Evolutionary conservation across 1,284 basidiomycete species (phyloP).

Genomic region (Coniferiporia sulphurascens): DNA sequence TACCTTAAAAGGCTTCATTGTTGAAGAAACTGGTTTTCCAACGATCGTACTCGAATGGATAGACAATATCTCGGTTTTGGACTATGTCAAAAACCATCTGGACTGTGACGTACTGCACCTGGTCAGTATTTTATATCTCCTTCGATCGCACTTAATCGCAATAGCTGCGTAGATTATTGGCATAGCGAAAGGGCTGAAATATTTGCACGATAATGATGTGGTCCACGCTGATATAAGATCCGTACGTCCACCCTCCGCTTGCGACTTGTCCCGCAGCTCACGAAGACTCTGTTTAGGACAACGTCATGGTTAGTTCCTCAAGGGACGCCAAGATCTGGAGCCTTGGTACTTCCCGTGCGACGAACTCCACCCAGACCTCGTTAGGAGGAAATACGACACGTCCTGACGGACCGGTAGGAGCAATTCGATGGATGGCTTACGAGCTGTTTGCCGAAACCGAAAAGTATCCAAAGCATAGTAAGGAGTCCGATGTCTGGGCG

Average conservation of each 20-base stretch:
- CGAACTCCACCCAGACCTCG: background rate
- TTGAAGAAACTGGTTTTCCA: conserved; percentile 3
- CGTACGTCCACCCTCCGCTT: background rate
- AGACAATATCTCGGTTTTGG: conserved; percentile 8
- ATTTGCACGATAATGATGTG: conserved; percentile 9
- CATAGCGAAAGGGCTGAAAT: conserved; percentile 10
- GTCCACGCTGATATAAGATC: conserved; percentile 18
- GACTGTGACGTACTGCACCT: background rate
- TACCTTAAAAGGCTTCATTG: conserved; percentile 1
- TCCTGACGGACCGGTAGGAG: background rate
- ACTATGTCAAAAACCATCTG: conserved; percentile 9
- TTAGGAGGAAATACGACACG: background rate
- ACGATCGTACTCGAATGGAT: conserved; percentile 15
- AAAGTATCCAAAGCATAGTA: background rate
- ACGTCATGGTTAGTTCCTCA: conserved; percentile 4
- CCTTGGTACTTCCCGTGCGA: conserved; percentile 4
- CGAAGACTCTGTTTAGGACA: conserved; percentile 1
- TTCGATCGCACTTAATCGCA: background rate
- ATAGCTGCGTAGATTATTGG: conserved; percentile 4
- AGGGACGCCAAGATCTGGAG: background rate
- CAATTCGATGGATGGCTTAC: conserved; percentile 1
- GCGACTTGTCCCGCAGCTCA: background rate
- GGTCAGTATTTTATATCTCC: background rate
- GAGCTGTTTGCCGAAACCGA: background rate
- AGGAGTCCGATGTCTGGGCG: background rate